A percentile compares a stretch with the other conserved stretches of the same genome.
Evolutionary conservation across 768 basidiomycete species (phyloP).

Genomic region (Macrolepiota dolichaula): DNA sequence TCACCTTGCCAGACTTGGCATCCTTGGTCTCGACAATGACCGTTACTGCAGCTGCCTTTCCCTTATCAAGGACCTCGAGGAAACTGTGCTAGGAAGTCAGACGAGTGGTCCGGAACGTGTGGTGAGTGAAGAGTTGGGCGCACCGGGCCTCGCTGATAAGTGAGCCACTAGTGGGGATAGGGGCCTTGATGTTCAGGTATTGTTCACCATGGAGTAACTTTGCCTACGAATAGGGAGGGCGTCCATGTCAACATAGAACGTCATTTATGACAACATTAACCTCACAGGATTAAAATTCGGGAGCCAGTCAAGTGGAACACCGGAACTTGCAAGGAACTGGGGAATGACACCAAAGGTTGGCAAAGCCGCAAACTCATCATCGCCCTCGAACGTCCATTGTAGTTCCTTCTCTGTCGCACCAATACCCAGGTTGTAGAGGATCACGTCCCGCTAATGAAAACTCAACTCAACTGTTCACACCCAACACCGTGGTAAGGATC

Average conservation of each 20-base stretch:
- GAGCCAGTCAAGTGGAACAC: slow-evolving; percentile 76
- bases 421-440: slow-evolving; percentile 92
- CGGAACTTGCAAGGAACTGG: slow-evolving; percentile 72
- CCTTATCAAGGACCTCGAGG: slow-evolving; percentile 83
- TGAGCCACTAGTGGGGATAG: slow-evolving; percentile 82
- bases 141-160: slow-evolving; percentile 74
- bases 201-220: slow-evolving; percentile 99
- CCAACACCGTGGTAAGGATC: background rate
- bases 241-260: background rate
- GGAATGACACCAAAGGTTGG: slow-evolving; percentile 97
- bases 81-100: slow-evolving; percentile 36
- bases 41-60: slow-evolving; percentile 91
- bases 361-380: slow-evolving; percentile 80
- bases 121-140: slow-evolving; percentile 17
- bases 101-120: background rate
- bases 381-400: slow-evolving; percentile 87
- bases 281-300: slow-evolving; percentile 90
- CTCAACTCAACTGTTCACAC: background rate
- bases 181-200: slow-evolving; percentile 81
- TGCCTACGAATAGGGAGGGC: slow-evolving; percentile 44
- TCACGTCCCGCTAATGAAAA: slow-evolving; percentile 65
- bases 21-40: slow-evolving; percentile 77
- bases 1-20: slow-evolving; percentile 67
- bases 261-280: background rate
- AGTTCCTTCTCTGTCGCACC: slow-evolving; percentile 93